Evolutionary conservation across 1,284 basidiomycete genomes (phyloP).

Genomic region (Spongiforma sp.): DNA sequence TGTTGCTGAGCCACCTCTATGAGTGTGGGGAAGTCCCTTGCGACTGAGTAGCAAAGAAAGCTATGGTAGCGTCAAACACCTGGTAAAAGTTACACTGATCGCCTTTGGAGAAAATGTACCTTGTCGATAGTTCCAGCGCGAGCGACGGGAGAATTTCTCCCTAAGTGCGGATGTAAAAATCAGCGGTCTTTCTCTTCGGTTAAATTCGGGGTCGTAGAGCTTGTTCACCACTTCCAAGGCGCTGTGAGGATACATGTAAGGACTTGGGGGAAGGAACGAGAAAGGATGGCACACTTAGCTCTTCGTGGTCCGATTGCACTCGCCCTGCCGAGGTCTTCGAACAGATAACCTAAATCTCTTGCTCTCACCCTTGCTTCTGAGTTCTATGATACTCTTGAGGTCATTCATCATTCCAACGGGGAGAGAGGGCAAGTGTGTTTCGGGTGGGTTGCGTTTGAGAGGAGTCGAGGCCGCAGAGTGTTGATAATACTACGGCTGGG

Average conservation of each 20-base stretch:
- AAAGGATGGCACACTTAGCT: slow-evolving; percentile 53
- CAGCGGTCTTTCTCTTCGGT: slow-evolving; percentile 72
- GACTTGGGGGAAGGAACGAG: not conserved
- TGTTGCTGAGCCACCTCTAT: slow-evolving; percentile 52
- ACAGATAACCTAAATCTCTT: slow-evolving; percentile 81
- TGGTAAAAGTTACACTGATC: not conserved
- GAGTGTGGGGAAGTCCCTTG: slow-evolving; percentile 59
- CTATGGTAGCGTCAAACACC: slow-evolving; percentile 53
- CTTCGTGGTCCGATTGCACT: slow-evolving; percentile 61
- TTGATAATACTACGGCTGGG: slow-evolving; percentile 39
- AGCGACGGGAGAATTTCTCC: slow-evolving; percentile 61
- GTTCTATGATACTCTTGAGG: slow-evolving; percentile 78
- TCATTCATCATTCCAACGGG: slow-evolving; percentile 70
- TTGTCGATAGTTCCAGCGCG: slow-evolving; percentile 66
- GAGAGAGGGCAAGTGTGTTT: slow-evolving; percentile 34
- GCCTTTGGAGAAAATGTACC: slow-evolving; percentile 37
- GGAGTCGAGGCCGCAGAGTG: slow-evolving; percentile 8
- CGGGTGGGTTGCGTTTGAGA: slow-evolving; percentile 33
- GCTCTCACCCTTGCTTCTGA: slow-evolving; percentile 79
- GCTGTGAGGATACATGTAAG: slow-evolving; percentile 41
- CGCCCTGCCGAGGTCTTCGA: slow-evolving; percentile 69
- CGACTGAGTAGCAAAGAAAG: slow-evolving; percentile 59
- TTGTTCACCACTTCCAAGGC: slow-evolving; percentile 77
- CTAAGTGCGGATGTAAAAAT: slow-evolving; percentile 70
- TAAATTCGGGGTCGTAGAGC: slow-evolving; percentile 73